Conservation (phyloP, 371 early-diverging fungal genomes). For the Mucor mucedo region DNA sequence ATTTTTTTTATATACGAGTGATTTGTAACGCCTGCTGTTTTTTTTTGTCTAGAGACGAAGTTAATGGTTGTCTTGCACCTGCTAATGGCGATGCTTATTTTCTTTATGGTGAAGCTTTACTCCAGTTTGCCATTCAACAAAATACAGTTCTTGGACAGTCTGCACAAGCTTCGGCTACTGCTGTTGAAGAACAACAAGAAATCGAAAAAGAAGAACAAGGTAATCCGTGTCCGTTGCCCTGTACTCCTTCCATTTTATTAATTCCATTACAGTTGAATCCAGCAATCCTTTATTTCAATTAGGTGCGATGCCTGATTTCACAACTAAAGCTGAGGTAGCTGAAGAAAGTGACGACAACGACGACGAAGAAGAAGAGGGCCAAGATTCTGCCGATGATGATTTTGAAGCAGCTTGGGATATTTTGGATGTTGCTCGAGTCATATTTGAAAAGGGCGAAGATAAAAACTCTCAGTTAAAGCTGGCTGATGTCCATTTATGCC, state of each 20-base stretch:
- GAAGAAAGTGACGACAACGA: conserved; percentile 52
- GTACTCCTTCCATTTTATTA: not conserved
- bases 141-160: conserved; percentile 72
- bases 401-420: conserved; percentile 91
- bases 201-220: conserved; percentile 16
- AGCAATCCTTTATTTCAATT: conserved; percentile 58
- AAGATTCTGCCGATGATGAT: conserved; percentile 67
- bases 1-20: conserved; percentile 3
- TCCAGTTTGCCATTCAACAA: conserved; percentile 79
- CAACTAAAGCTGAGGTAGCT: conserved; percentile 17
- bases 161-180: conserved; percentile 27
- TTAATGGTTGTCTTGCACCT: conserved; percentile 71
- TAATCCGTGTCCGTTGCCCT: not conserved
- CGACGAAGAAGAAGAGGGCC: conserved; percentile 37
- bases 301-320: conserved; percentile 59
- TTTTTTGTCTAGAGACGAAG: conserved; percentile 56
- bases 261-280: conserved; percentile 22
- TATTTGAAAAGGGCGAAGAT: conserved; percentile 69
- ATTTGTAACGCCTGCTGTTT: not conserved
- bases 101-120: conserved; percentile 79
- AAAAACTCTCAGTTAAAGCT: conserved; percentile 67
- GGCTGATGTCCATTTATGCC: conserved; percentile 72
- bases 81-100: conserved; percentile 81
- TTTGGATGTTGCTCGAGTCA: conserved; percentile 84
- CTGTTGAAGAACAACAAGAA: conserved; percentile 24